A percentile compares a stretch with the other conserved stretches of the same genome.
phyloP scores from a whole-genome alignment of 2,329 filamentous ascomycete species.

The Beauveria australis region DNA sequence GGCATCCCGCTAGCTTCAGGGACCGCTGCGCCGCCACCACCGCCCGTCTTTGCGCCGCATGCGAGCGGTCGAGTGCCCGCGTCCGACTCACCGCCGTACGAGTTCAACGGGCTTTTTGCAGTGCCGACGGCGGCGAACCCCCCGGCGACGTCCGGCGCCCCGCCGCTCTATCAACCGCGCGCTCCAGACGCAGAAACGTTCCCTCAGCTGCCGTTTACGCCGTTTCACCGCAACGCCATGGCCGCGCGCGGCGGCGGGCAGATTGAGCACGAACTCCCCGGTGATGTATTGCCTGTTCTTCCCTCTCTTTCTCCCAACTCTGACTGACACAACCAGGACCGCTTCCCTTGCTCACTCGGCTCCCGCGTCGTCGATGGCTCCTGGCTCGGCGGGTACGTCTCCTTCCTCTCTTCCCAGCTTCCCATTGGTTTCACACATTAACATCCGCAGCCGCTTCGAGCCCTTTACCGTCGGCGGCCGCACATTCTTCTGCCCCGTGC shows the following conservation, averaged over 20 bases:
- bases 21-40: not conserved
- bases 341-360: not conserved
- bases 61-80: not conserved
- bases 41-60: not conserved
- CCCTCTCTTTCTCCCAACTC: not conserved
- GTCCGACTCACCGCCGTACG: conserved; percentile 2
- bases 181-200: not conserved
- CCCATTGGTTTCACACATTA: not conserved
- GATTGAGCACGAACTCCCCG: conserved; percentile 1
- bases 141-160: not conserved
- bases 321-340: not conserved
- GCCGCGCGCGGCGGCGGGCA: not conserved
- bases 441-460: conserved; percentile 2
- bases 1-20: not conserved
- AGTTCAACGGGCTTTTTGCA: not conserved
- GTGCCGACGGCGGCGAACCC: not conserved
- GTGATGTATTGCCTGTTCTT: not conserved
- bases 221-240: conserved; percentile 3
- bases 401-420: not conserved
- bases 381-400: conserved; percentile 2
- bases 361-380: conserved; percentile 7
- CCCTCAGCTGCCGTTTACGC: conserved; percentile 3
- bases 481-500: conserved; percentile 9
- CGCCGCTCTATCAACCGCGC: conserved; percentile 4
- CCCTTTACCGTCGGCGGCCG: conserved; percentile 9